Base-by-base conservation (phyloP, 768 basidiomycete species). In the Rhodocollybia butyracea region DNA sequence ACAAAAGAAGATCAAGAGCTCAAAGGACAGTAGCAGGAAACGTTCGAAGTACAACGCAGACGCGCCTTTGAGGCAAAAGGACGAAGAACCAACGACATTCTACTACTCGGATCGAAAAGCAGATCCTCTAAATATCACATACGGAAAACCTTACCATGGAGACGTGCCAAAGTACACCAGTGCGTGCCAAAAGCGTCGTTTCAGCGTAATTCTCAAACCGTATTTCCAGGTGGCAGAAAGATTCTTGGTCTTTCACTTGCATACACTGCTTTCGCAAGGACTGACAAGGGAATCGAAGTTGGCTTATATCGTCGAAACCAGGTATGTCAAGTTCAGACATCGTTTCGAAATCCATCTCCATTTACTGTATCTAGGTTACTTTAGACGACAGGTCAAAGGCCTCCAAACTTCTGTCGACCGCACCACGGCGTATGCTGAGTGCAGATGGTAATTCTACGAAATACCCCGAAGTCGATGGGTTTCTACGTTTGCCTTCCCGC, bases 51-150 rank as follows among this genome's bases (percentile, higher is more conserved):
- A 30, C 27, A 19, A 13, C 21, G 42, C 39, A 21, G 57, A 54
- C 46, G 43, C 42, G 21, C 32, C 41, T 46, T 36, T 26, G 1
- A 27, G 42, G 19, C 21, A 51, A 39, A 50, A 36, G 32, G 32
- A 32, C 26, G 32, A 50, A 17, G 48, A 34, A 13, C 59, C 66
- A 19, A 68, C 70, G 42, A 67, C 61, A 27, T 53, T 71, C 8
- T 90, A 81, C 68, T 89, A 79, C 64, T 82, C 82, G 12, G 89
- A 91, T 65, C 75, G 77, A 47, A 81, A 79, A 61, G 88, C 88
- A 2, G 89, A 91, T 66, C 58, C 68, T 41, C 70, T 84, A 51
- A 90, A 88, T 63, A 68, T 88, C 30, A 77, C 77, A 40, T 91
- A 88, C 61, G 89, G 87, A n/a, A 71, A 81, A 3, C 61, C 88